Percentiles rank a stretch among this genome's conserved stretches.
Evolutionary conservation across 2,329 filamentous ascomycete species (phyloP).

Genomic region (Colletotrichum gloeosporioides): DNA sequence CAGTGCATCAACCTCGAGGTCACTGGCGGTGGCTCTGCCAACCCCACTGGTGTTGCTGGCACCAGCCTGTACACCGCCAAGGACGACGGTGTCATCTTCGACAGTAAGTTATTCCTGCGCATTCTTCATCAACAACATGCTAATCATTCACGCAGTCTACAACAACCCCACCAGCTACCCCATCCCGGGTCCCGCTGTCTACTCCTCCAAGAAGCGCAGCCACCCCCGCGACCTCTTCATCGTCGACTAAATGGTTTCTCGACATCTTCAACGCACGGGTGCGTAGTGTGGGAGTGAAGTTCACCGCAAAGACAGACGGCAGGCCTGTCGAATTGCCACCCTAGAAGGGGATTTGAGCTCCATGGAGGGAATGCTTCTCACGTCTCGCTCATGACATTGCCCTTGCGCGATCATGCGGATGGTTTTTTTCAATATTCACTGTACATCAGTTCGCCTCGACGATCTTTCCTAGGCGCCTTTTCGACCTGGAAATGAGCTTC

Average conservation of each 20-base stretch:
- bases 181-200: constrained; percentile 34
- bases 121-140: constrained; percentile 21
- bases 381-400: neutral
- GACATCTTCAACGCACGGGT: neutral
- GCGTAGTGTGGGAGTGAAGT: neutral
- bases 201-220: constrained; percentile 14
- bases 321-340: neutral
- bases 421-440: neutral
- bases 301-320: neutral
- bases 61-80: constrained; percentile 39
- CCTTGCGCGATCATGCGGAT: neutral
- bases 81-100: constrained; percentile 40
- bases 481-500: constrained; percentile 7
- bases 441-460: constrained; percentile 15
- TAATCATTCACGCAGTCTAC: constrained; percentile 6
- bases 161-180: constrained; percentile 29
- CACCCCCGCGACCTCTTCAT: constrained; percentile 9
- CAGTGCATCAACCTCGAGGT: constrained; percentile 57
- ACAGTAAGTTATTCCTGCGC: constrained; percentile 12
- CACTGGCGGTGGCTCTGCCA: constrained; percentile 39
- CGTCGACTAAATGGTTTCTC: neutral
- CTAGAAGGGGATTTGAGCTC: neutral
- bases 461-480: neutral
- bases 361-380: neutral
- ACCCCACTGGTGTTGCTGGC: constrained; percentile 33